Percentiles rank a stretch among this genome's conserved stretches.
These are phyloP conservation scores for Cryphonectria naterciae DNA, from an alignment of 2,329 filamentous ascomycete species.

Conservation along the genomic window DNA sequence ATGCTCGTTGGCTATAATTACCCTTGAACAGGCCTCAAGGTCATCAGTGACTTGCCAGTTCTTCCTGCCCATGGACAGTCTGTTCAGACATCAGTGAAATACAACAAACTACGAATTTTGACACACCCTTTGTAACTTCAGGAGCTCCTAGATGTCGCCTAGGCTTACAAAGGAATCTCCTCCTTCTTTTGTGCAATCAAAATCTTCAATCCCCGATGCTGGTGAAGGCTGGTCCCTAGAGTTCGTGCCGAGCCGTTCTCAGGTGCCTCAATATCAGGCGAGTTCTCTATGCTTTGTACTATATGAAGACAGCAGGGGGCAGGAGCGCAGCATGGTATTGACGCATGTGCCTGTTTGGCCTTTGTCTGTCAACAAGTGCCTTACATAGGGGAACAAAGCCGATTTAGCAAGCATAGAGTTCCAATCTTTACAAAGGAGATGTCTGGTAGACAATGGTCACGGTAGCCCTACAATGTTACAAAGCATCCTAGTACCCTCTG, in stretches of 20 bases:
- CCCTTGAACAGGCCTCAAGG: neutral
- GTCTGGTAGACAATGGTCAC: neutral
- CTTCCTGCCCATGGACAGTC: neutral
- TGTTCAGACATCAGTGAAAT: neutral
- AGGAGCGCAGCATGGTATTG: neutral
- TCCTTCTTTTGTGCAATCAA: neutral
- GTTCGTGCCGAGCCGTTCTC: neutral
- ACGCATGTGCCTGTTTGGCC: neutral
- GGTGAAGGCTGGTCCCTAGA: neutral
- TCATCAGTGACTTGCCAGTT: neutral
- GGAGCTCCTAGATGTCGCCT: neutral
- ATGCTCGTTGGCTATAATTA: neutral
- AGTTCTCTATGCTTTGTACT: neutral
- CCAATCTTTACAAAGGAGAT: neutral
- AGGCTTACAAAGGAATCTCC: neutral
- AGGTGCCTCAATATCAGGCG: neutral
- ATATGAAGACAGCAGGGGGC: neutral
- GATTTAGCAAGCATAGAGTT: neutral
- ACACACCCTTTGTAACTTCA: neutral
- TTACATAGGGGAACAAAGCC: neutral
- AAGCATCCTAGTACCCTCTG: neutral
- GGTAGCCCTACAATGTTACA: neutral
- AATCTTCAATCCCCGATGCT: neutral
- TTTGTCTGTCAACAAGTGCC: neutral
- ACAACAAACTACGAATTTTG: neutral